phyloP scores from a whole-genome alignment of 2,329 filamentous ascomycete genomes.

The Colletotrichum sansevieriae region DNA sequence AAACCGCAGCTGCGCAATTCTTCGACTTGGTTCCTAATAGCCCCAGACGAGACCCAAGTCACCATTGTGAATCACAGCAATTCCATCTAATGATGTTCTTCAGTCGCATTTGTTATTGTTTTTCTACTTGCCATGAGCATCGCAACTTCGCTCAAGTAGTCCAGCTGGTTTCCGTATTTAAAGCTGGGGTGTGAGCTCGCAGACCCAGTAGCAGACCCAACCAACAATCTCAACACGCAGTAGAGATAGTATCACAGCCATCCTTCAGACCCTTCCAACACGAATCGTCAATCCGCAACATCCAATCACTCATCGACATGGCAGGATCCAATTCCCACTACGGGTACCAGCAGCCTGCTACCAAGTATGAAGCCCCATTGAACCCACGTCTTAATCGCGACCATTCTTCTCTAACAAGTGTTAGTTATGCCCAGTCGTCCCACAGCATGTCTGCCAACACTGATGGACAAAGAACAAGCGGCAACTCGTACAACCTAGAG shows the following conservation, averaged over 20 bases:
- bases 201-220: neutral
- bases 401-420: conserved; percentile 3
- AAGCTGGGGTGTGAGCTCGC: neutral
- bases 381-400: neutral
- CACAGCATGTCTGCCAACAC: conserved; percentile 33
- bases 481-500: conserved; percentile 4
- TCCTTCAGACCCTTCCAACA: neutral
- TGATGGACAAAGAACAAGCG: conserved; percentile 1
- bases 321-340: conserved; percentile 10
- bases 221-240: conserved; percentile 8
- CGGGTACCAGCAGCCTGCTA: conserved; percentile 5
- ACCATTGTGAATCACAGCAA: too few relatives aligned
- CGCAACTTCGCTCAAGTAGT: neutral
- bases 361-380: conserved; percentile 21
- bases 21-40: neutral
- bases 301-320: conserved; percentile 6
- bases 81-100: neutral
- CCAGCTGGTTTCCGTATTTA: neutral
- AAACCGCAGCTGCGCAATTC: neutral
- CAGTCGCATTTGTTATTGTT: neutral
- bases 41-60: too few relatives aligned
- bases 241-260: neutral
- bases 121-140: neutral
- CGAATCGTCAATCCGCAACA: neutral
- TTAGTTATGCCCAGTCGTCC: conserved; percentile 27